Percentiles rank a stretch among this genome's conserved stretches.
These are phyloP conservation scores for Colletotrichum eremochloae DNA, from an alignment of 2,329 filamentous ascomycete genomes.

Conservation along the genomic window DNA sequence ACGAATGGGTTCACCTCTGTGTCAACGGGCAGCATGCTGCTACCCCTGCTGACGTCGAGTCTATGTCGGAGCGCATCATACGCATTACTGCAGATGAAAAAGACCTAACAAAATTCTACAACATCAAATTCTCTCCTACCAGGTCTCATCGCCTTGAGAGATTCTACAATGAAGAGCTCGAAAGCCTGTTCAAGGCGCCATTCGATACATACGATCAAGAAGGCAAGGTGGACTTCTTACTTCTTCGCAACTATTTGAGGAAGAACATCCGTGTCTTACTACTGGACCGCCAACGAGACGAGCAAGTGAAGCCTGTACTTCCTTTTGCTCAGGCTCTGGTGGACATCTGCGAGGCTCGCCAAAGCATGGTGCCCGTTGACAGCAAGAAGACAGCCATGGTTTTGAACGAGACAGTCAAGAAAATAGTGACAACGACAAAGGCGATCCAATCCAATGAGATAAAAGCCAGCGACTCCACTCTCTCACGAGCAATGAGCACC, in stretches of 20 bases:
- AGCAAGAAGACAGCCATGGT: slow-evolving; percentile 58
- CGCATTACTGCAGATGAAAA: slow-evolving; percentile 60
- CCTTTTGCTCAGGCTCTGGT: slow-evolving; percentile 59
- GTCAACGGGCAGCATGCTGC: neutral
- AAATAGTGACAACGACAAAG: slow-evolving; percentile 51
- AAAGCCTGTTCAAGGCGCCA: slow-evolving; percentile 44
- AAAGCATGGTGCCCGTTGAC: slow-evolving; percentile 58
- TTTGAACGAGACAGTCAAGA: slow-evolving; percentile 53
- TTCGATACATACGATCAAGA: slow-evolving; percentile 55
- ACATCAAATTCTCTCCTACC: slow-evolving; percentile 58
- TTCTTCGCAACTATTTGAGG: slow-evolving; percentile 62
- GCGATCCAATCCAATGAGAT: slow-evolving; percentile 53
- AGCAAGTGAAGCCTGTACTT: slow-evolving; percentile 56
- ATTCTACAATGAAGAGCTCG: slow-evolving; percentile 59
- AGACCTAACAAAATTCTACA: slow-evolving; percentile 64
- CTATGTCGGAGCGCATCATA: slow-evolving; percentile 57
- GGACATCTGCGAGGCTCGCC: slow-evolving; percentile 61
- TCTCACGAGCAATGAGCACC: slow-evolving; percentile 50
- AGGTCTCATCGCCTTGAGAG: slow-evolving; percentile 55
- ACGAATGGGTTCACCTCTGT: slow-evolving; percentile 28
- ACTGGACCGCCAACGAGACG: slow-evolving; percentile 51
- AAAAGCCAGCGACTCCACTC: slow-evolving; percentile 42
- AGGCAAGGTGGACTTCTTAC: slow-evolving; percentile 62
- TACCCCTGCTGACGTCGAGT: slow-evolving; percentile 43
- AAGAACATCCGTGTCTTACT: slow-evolving; percentile 45